phyloP scores from a whole-genome alignment of 1,284 basidiomycete genomes.

The Meira miltonrushii region DNA sequence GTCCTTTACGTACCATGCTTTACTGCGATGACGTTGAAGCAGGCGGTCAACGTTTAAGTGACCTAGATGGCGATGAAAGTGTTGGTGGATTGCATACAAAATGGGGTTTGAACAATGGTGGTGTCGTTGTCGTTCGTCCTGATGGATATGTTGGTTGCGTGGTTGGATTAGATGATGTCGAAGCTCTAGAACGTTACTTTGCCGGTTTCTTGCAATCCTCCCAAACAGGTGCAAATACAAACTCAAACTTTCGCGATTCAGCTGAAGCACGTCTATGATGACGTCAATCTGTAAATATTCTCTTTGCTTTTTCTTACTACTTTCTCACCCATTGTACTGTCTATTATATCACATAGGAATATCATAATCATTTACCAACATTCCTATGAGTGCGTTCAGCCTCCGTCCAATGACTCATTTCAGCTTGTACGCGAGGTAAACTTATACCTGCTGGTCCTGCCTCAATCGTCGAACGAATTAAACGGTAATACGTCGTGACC shows the following conservation, averaged over 20 bases:
- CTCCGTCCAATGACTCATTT: constrained; percentile 9
- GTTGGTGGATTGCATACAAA: constrained; percentile 55
- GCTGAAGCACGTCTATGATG: no score
- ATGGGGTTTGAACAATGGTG: constrained; percentile 61
- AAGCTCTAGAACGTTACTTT: constrained; percentile 60
- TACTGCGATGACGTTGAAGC: constrained; percentile 57
- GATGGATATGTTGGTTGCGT: constrained; percentile 69
- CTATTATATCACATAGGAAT: neutral
- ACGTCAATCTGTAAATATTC: no score
- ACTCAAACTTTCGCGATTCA: no score
- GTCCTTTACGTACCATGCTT: constrained; percentile 55
- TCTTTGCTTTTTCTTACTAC: neutral
- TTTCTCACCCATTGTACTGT: neutral
- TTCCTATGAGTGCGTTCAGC: constrained; percentile 1
- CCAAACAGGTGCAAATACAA: neutral
- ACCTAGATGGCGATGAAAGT: constrained; percentile 25
- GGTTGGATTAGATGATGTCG: constrained; percentile 57
- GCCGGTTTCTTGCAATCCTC: constrained; percentile 34
- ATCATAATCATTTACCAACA: neutral
- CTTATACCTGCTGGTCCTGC: constrained; percentile 1
- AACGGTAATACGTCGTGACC: neutral
- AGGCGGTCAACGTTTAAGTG: constrained; percentile 53
- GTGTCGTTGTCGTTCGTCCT: constrained; percentile 65
- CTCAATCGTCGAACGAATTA: neutral
- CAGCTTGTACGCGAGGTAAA: neutral